Evolutionary conservation across 1,284 basidiomycete genomes (phyloP).

Genomic region (Exobasidium rhododendri): DNA sequence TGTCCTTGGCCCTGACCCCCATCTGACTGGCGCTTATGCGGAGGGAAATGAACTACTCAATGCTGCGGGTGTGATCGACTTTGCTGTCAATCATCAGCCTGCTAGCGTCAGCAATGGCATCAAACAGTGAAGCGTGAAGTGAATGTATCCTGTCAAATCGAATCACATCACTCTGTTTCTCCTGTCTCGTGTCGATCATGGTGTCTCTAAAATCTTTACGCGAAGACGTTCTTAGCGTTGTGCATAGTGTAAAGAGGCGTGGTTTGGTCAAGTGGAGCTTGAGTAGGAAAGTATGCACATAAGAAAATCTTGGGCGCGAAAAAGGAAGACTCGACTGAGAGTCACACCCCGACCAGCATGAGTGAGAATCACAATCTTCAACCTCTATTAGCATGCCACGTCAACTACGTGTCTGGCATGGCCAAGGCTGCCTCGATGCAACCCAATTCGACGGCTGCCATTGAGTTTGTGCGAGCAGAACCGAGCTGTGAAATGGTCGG

Average conservation of each 20-base stretch:
- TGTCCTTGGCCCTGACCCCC: constrained; percentile 25
- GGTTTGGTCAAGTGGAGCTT: no score
- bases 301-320: no score
- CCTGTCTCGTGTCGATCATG: no score
- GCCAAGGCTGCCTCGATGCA: not conserved
- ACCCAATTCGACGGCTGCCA: not conserved
- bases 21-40: constrained; percentile 17
- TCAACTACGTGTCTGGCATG: not conserved
- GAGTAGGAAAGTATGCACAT: no score
- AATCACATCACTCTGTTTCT: no score
- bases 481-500: not conserved
- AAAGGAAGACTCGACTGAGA: no score
- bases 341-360: no score
- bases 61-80: not conserved
- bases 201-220: no score
- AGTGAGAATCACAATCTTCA: not conserved
- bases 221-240: no score
- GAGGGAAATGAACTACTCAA: not conserved
- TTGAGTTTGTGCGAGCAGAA: not conserved
- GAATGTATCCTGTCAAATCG: no score
- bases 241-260: no score
- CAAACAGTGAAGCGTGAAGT: no score
- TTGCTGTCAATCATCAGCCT: not conserved
- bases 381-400: not conserved
- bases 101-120: not conserved